These are phyloP conservation scores for Huntiella decipiens DNA, from an alignment of 2,329 filamentous ascomycete species.

Conservation along the genomic window DNA sequence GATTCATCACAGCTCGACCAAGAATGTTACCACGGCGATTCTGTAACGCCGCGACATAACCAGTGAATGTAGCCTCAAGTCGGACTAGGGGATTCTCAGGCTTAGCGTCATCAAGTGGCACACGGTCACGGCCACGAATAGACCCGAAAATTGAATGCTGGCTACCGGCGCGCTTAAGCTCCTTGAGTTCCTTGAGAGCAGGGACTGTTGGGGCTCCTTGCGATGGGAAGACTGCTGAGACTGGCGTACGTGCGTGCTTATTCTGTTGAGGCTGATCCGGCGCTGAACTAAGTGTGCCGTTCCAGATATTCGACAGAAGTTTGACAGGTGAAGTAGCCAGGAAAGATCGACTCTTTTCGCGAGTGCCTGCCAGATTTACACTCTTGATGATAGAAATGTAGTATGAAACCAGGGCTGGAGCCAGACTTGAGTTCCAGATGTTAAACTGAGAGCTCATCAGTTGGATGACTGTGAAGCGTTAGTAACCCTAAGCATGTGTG, in stretches of 20 bases:
- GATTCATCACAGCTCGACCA: conserved; percentile 53
- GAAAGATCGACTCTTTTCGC: conserved; percentile 48
- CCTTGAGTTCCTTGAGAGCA: conserved; percentile 20
- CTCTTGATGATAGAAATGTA: conserved; percentile 61
- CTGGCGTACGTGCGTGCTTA: conserved; percentile 24
- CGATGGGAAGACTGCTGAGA: conserved; percentile 19
- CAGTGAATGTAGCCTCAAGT: conserved; percentile 69
- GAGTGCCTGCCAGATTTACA: conserved; percentile 42
- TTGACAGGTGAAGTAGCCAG: conserved; percentile 78
- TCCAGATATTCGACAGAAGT: conserved; percentile 65
- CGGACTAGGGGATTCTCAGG: conserved; percentile 49
- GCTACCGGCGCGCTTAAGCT: conserved; percentile 23
- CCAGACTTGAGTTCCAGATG: conserved; percentile 43
- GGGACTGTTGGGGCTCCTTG: conserved; percentile 13
- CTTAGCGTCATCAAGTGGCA: conserved; percentile 26
- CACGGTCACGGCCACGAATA: conserved; percentile 27
- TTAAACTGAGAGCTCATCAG: conserved; percentile 53
- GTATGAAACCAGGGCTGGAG: conserved; percentile 52
- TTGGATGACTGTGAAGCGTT: conserved; percentile 38
- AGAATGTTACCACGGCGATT: conserved; percentile 75
- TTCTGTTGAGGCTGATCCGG: conserved; percentile 18
- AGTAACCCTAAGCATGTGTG: not conserved
- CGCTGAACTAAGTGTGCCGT: conserved; percentile 24
- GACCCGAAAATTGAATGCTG: conserved; percentile 37
- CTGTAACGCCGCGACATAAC: conserved; percentile 66